Evolutionary conservation across 2,329 filamentous ascomycete species (phyloP).

Genomic region (Talaromyces verruculosus): DNA sequence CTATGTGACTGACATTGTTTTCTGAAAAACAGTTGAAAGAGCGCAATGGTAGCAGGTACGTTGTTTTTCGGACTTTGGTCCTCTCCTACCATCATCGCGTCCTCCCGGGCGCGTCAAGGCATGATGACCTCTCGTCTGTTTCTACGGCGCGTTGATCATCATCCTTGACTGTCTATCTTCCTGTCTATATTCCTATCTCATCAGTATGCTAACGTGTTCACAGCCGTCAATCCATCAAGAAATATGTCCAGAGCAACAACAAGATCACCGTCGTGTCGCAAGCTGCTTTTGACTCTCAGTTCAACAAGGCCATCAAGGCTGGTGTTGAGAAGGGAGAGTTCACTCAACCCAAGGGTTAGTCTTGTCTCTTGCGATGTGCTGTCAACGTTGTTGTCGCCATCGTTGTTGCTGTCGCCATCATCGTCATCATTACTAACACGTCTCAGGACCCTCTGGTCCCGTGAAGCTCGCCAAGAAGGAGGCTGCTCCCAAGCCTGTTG

Average conservation of each 20-base stretch:
- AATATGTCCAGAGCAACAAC: slow-evolving; percentile 73
- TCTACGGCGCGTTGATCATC: slow-evolving; percentile 1
- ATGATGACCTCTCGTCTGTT: slow-evolving; percentile 1
- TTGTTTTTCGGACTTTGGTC: slow-evolving; percentile 26
- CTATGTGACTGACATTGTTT: background rate
- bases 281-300: slow-evolving; percentile 66
- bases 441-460: slow-evolving; percentile 73
- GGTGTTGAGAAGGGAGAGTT: slow-evolving; percentile 88
- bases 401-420: background rate
- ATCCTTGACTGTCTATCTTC: background rate
- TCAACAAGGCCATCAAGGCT: slow-evolving; percentile 79
- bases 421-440: slow-evolving; percentile 30
- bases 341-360: slow-evolving; percentile 83
- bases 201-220: slow-evolving; percentile 26
- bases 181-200: too few relatives aligned
- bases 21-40: slow-evolving; percentile 61
- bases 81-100: background rate
- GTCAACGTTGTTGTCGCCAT: background rate
- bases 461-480: slow-evolving; percentile 91
- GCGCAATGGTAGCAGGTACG: slow-evolving; percentile 68
- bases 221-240: slow-evolving; percentile 72
- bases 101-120: slow-evolving; percentile 25
- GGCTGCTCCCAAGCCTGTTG: slow-evolving; percentile 44
- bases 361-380: background rate
- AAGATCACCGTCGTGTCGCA: slow-evolving; percentile 57